Evolutionary conservation across 2,329 filamentous ascomycete genomes (phyloP), one percentile per base, ranked within the genome.

Genomic region (Fusarium nelsonii): DNA sequence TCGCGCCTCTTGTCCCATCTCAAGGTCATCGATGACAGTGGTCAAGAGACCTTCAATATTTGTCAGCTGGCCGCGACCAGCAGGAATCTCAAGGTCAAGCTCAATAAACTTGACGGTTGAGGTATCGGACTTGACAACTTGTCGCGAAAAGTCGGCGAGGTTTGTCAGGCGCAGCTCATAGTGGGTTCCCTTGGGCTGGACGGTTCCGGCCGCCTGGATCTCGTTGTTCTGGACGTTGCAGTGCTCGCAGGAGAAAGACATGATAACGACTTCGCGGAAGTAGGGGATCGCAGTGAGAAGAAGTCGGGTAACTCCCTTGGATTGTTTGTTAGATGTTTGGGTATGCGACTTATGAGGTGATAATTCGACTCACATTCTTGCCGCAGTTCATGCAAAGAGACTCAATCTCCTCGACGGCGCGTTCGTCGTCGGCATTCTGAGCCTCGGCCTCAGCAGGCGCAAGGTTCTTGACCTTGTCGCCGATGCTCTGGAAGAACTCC

Each of bases 181-280:
- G 78, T 91, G 92, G 20, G 89, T 86, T 55, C 96, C 96, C 75
- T 92, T 92, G 74, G 94, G 91, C 81, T 98, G 96, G 66, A 98
- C 95, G 73, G 94, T 89, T 65, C 94, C 94, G 30, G 96, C 96
- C 10, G 94, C 90, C 78, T 97, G 95, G 73, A 99, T 92, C 75
- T 97, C 95, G 79, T 94, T 94, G 84, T 98, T 97, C 71, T 91
- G 89, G 81, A 95, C 91, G 77, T 90, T 84, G 83, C 96, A 99
- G 81, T 97, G 89, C 8, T 93, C 90, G 84, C 96, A 99, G 71
- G 88, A 88, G 81, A 99, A 99, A 67, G 95, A 98, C 90, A 97
- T 97, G 80, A 99, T 88, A 75, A 99, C 93, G 68, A 99, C 90
- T 80, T 99, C 95, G 82, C 94, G 93, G 85, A 99, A 99, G 85